Base-by-base conservation (phyloP, 768 basidiomycete genomes). In the Infundibulicybe gibba region DNA sequence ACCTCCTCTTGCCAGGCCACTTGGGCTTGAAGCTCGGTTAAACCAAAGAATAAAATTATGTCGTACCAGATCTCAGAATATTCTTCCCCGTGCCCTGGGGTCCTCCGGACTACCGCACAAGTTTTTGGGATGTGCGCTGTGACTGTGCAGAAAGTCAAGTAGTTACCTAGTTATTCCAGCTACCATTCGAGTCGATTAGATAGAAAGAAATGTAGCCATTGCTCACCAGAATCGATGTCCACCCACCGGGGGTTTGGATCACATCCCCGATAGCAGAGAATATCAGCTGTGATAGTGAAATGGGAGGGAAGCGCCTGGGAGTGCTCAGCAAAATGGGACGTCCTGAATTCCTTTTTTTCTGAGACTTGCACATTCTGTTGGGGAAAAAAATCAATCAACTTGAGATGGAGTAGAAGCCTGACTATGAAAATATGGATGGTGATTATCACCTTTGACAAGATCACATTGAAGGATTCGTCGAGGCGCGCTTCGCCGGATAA, bases 301-400 rank as follows among this genome's bases (percentile, higher is more conserved):
- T 55, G 45, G 13, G 49, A 46, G 10, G 44, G 41, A 9, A 14
- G 41, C 11, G 52, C 43, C 1, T 30, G 40, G 9, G 43, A 45
- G 4, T 40, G 40, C 6, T 45, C 31, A n/a, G n/a, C n/a, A 25
- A 40, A 48, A 38, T 52, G 60, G 35, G 57, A 49, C 11, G 47
- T 43, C 13, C 61, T 52, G 43, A 61, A 62, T n/a, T n/a, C n/a
- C n/a, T n/a, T n/a, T n/a, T n/a, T n/a, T n/a, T n/a, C n/a, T n/a
- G n/a, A n/a, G n/a, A 62, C 57, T 54, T 63, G 62, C 61, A 72
- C 45, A 65, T 70, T 52, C 75, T 77, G 44, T 15, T 37, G 10
- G 14, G n/a, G 19, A n/a, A 19, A 34, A 34, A 10, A 5, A 19
- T 41, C 21, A 15, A 16, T 6, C 16, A 25, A 40, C 39, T 5